Base-by-base conservation (phyloP, 352 stramenopile genomes). In the Phytophthora pisi region DNA sequence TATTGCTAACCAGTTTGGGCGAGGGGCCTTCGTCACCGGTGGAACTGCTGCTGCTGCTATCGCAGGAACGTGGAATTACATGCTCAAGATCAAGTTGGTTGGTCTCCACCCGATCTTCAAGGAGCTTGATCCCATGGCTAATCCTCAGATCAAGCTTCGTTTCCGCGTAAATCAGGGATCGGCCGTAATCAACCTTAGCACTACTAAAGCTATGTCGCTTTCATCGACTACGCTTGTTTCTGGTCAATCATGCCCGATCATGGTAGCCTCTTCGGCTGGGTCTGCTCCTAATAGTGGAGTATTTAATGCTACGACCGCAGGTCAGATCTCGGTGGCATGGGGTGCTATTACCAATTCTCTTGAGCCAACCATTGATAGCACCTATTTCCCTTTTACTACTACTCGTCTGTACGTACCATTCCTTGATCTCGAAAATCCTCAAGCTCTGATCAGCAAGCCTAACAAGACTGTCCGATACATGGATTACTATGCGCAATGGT, bases 91-190 rank as follows among this genome's bases (percentile, higher is more conserved):
- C 4, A 62, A 62, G 28, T 43, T 62, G 3, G 30, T 26, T 0
- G 42, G 46, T 38, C 26, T 62, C 0, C 55, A 62, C 5, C 43
- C 55, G 0, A 62, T 62, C n/a, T 62, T 61, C 15, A 52, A 52
- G 8, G 54, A 43, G 8, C 16, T 61, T 3, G 40, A 61, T 2
- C 3, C 53, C 1, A 61, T 61, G 42, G 54, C 38, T 28, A 61
- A 61, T 1, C 55, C 54, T 34, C 54, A 61, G 26, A 57, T 54
- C 5, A 24, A 26, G 3, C 34, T 59, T 3, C 53, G 53, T n/a
- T 51, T 60, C 10, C 36, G 62, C 6, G 23, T 57, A 15, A 54
- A 54, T 54, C 49, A 54, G 26, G 49, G 40, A 4, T 46, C 40
- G 40, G 1, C 40, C 10, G 20, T 26, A 36, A 43, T 50, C 49